These are phyloP conservation scores for Paraphysoderma sedebokerense DNA, from an alignment of 371 early-diverging fungal species.

Conservation along the genomic window DNA sequence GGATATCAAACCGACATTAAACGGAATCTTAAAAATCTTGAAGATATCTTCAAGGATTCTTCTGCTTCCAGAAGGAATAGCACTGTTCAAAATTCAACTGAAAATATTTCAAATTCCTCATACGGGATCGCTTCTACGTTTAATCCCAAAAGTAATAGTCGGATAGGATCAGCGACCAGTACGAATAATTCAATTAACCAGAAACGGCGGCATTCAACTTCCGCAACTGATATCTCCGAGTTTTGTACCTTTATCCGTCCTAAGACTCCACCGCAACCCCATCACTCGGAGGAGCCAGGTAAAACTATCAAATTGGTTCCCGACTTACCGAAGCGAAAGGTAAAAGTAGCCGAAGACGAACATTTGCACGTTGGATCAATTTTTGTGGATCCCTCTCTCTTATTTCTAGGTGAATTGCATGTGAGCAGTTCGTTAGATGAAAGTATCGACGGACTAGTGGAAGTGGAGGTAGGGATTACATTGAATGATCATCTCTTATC, in stretches of 20 bases:
- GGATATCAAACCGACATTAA: background rate
- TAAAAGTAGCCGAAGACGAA: background rate
- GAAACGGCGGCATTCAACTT: too few species aligned
- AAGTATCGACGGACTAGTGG: background rate
- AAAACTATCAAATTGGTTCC: background rate
- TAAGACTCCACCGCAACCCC: conserved; percentile 1
- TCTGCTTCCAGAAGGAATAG: too few species aligned
- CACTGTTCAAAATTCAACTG: too few species aligned
- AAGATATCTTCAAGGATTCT: too few species aligned
- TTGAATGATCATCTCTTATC: background rate
- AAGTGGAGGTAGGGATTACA: background rate
- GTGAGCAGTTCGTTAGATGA: background rate
- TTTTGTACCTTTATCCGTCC: background rate
- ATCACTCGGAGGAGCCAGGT: background rate
- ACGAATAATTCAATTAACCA: too few species aligned
- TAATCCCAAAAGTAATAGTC: too few species aligned
- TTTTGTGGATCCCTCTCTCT: background rate
- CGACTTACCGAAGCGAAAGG: background rate
- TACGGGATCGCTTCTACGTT: too few species aligned
- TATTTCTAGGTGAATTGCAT: background rate
- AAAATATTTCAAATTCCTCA: too few species aligned
- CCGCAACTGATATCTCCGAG: background rate
- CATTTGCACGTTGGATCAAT: background rate
- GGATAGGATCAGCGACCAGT: background rate
- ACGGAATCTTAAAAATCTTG: background rate